These are phyloP conservation scores for Penicillium fuscoglaucum DNA, from an alignment of 2,329 filamentous ascomycete species.

Conservation along the genomic window DNA sequence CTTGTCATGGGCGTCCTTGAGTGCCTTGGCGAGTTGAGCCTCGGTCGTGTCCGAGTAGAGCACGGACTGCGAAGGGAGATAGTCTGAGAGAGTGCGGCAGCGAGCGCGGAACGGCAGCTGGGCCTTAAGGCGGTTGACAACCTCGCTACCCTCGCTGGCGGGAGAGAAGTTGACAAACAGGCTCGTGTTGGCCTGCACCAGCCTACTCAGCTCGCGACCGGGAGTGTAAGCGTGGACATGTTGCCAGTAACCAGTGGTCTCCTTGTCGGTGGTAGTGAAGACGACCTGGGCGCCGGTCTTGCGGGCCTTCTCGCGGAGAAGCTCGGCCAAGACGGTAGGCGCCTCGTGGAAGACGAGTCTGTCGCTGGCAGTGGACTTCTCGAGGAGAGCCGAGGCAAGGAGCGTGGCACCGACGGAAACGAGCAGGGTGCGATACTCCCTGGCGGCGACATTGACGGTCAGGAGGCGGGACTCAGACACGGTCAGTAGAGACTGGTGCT, in stretches of 20 bases:
- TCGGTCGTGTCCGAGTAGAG: neutral
- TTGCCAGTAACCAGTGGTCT: neutral
- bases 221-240: neutral
- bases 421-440: neutral
- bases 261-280: neutral
- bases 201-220: neutral
- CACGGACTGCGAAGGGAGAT: neutral
- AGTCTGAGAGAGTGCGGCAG: neutral
- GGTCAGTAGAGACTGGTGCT: neutral
- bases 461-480: neutral
- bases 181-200: neutral
- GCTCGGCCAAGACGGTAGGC: neutral
- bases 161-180: neutral
- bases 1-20: neutral
- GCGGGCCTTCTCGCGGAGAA: neutral
- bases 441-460: neutral
- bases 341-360: neutral
- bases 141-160: neutral
- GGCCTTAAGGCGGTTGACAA: neutral
- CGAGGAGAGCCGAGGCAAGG: neutral
- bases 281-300: neutral
- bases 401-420: neutral
- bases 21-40: neutral
- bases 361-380: neutral
- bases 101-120: neutral